Evolutionary conservation across 2,329 filamentous ascomycete genomes (phyloP), one percentile per base, ranked within the genome.

Genomic region (Aspergillus cejpii): DNA sequence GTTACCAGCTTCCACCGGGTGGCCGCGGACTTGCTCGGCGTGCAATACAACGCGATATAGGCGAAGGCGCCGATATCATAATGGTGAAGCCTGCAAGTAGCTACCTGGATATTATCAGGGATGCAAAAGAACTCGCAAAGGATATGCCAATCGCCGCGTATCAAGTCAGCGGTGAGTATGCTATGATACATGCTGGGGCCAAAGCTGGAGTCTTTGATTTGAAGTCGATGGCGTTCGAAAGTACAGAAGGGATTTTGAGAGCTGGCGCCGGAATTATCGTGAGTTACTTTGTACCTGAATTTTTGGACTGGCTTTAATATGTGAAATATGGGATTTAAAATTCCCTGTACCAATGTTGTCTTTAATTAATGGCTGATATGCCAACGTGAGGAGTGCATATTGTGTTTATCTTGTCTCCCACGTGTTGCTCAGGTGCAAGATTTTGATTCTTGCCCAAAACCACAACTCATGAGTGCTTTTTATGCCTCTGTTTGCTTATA

Each of bases 21-120:
- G 92, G 90, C 20, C 84, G 92, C 40, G 92, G 92, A 26, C 80
- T 98, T 36, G 92, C 92, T 12, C 82, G 92, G 53, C 81, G 92
- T 55, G 92, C 92, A 39, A 96, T 98, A 53, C 73, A 81, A 31
- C 80, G 92, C 55, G 92, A 98, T 64, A 91, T 98, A 55, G 78
- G 77, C 52, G 92, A 98, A 70, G 92, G 92, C 20, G 92, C 92
- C 15, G 92, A 98, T 62, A 88, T 96, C 56, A 95, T 98, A 70
- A 96, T 98, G 91, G 92, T 98, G 50, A 98, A 98, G 76, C 92
- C 92, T 2, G 92, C 92, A 7, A 86, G 86, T 58, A 88, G 91
- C 67, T 98, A 95, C 66, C 78, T 98, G 37, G 92, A 98, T 69
- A 95, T 98, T 59, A 97, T 98, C 66, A 88, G 87, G 55, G 92